phyloP scores from a whole-genome alignment of 768 basidiomycete genomes.

The Suillus fuscotomentosus region DNA sequence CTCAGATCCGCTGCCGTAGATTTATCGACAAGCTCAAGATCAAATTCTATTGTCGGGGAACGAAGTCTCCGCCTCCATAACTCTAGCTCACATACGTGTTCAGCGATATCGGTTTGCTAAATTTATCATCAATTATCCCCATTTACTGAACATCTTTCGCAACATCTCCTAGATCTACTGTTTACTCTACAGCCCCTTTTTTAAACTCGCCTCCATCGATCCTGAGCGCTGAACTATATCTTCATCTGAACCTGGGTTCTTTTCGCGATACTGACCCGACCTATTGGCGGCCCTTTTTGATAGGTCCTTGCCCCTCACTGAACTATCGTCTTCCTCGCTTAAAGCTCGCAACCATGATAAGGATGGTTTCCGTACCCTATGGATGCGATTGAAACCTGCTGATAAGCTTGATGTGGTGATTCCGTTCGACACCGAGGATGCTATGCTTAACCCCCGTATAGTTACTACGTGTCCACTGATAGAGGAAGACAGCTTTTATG shows the following conservation, averaged over 20 bases:
- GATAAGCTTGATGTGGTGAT: slow-evolving; percentile 83
- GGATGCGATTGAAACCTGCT: slow-evolving; percentile 75
- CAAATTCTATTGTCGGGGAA: slow-evolving; percentile 78
- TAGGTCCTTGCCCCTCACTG: neutral
- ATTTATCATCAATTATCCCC: neutral
- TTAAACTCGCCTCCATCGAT: neutral
- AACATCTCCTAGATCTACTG: neutral
- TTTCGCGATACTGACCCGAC: neutral
- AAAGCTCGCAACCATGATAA: slow-evolving; percentile 32
- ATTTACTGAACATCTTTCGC: neutral
- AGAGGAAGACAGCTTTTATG: neutral
- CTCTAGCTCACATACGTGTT: slow-evolving; percentile 19
- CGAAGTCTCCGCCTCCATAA: slow-evolving; percentile 70
- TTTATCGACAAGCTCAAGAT: slow-evolving; percentile 66
- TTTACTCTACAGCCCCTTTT: no score
- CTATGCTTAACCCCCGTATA: slow-evolving; percentile 71
- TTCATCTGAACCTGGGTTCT: neutral
- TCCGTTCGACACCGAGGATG: slow-evolving; percentile 74
- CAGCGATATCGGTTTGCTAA: neutral
- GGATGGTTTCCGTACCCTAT: slow-evolving; percentile 67
- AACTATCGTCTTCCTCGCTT: slow-evolving; percentile 11
- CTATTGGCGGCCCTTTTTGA: neutral
- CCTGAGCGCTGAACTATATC: neutral
- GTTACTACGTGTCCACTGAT: slow-evolving; percentile 18
- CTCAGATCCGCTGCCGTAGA: slow-evolving; percentile 68